These are phyloP conservation scores for Aquilaria yunnanensis DNA, from an alignment of 345 rosid genomes.

Conservation along the genomic window DNA sequence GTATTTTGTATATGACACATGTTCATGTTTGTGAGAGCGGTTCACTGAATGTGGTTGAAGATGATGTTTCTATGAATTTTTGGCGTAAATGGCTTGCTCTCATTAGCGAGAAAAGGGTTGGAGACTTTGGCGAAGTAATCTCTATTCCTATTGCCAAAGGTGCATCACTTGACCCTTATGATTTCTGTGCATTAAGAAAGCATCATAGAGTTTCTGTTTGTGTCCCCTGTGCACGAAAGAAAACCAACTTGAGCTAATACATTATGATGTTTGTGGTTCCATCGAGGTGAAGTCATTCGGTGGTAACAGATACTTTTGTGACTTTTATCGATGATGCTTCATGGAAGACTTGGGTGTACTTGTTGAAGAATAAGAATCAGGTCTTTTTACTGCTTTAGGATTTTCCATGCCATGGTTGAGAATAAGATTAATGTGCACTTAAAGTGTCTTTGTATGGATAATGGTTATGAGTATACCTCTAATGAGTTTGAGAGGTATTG, in stretches of 20 bases:
- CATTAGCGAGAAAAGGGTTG: no score
- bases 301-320: neutral
- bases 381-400: neutral
- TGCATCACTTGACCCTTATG: neutral
- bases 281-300: neutral
- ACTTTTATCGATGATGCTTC: neutral
- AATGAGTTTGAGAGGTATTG: no score
- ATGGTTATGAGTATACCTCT: no score
- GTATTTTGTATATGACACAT: neutral
- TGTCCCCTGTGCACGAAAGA: neutral
- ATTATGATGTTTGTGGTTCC: conserved; percentile 1
- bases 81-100: no score
- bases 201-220: neutral
- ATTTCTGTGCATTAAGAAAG: neutral
- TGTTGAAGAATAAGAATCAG: neutral
- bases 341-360: neutral
- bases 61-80: neutral
- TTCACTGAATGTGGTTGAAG: neutral
- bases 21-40: neutral
- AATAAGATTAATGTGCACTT: neutral
- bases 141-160: neutral
- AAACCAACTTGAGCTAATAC: neutral
- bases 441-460: neutral
- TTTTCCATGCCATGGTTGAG: neutral
- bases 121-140: neutral